phyloP scores from a whole-genome alignment of 495 filamentous ascomycete genomes.

The Podospora anserina region DNA sequence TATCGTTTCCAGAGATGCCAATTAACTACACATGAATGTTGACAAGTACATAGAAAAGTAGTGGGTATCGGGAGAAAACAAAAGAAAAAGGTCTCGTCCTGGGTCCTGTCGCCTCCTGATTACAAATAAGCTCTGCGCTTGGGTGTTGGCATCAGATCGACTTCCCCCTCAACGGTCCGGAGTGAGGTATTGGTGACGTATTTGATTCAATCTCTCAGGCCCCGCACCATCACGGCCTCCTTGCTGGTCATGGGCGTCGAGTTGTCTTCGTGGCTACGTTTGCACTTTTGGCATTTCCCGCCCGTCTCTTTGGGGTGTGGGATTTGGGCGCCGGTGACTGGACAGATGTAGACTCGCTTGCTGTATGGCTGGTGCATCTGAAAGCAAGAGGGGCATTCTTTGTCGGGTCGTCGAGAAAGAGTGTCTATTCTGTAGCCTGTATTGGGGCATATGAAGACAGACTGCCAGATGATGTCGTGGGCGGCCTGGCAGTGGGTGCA shows the following conservation, averaged over 20 bases:
- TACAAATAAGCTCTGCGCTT: background rate
- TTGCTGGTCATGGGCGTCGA: constrained; percentile 29
- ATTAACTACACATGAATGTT: background rate
- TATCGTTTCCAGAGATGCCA: background rate
- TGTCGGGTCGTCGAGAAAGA: constrained; percentile 21
- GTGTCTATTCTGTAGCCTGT: constrained; percentile 34
- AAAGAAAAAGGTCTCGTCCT: background rate
- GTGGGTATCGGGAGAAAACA: background rate
- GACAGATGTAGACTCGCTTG: constrained; percentile 35
- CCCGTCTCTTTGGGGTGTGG: constrained; percentile 29
- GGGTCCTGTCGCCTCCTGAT: background rate
- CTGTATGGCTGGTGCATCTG: constrained; percentile 30
- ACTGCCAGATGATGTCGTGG: constrained; percentile 38
- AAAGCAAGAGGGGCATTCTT: constrained; percentile 34
- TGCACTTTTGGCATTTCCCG: constrained; percentile 29
- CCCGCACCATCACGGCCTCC: constrained; percentile 16
- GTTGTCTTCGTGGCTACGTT: constrained; percentile 29
- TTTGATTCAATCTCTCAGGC: background rate
- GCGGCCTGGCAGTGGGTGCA: constrained; percentile 31
- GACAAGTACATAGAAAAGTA: background rate
- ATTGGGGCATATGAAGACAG: constrained; percentile 35
- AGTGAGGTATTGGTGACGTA: background rate
- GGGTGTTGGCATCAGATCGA: background rate
- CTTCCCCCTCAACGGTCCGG: no score
- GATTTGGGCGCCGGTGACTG: constrained; percentile 32